A percentile compares a stretch with the other conserved stretches of the same genome.
These are phyloP conservation scores for Suhomyces sp. DNA, from an alignment of 805 yeast genomes.

Conservation along the genomic window DNA sequence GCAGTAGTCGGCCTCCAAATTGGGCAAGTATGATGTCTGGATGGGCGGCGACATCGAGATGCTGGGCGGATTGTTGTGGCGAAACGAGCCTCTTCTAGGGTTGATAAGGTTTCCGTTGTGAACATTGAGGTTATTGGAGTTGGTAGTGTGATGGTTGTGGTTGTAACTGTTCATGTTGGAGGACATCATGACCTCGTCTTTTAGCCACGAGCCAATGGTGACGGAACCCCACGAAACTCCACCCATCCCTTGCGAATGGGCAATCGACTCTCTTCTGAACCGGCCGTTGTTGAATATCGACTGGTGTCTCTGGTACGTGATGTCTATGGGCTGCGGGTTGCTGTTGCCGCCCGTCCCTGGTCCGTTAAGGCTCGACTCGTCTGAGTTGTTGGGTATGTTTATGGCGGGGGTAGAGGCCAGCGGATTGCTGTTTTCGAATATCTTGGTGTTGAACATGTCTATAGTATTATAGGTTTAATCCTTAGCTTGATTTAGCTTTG, in stretches of 20 bases:
- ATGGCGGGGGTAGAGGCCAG: constrained; percentile 25
- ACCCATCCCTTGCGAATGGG: constrained; percentile 97
- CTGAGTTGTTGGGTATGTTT: constrained; percentile 20
- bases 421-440: constrained; percentile 33
- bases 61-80: constrained; percentile 18
- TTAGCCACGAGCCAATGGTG: constrained; percentile 92
- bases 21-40: constrained; percentile 78
- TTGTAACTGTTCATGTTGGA: constrained; percentile 17
- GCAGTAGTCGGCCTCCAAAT: constrained; percentile 92
- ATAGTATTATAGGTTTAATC: too few species aligned
- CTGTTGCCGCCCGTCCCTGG: constrained; percentile 6
- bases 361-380: constrained; percentile 1
- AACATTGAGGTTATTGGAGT: constrained; percentile 9
- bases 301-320: constrained; percentile 40
- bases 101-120: constrained; percentile 26
- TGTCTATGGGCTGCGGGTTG: constrained; percentile 44
- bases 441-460: constrained; percentile 41
- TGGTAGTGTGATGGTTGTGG: constrained; percentile 13
- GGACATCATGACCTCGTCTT: constrained; percentile 79
- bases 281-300: constrained; percentile 38
- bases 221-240: constrained; percentile 97
- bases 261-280: constrained; percentile 84
- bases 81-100: constrained; percentile 38
- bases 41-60: constrained; percentile 61
- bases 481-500: too few species aligned